A percentile compares a stretch with the other conserved stretches of the same genome.
phyloP scores from a whole-genome alignment of 495 filamentous ascomycete species.

The Neurospora terricola region DNA sequence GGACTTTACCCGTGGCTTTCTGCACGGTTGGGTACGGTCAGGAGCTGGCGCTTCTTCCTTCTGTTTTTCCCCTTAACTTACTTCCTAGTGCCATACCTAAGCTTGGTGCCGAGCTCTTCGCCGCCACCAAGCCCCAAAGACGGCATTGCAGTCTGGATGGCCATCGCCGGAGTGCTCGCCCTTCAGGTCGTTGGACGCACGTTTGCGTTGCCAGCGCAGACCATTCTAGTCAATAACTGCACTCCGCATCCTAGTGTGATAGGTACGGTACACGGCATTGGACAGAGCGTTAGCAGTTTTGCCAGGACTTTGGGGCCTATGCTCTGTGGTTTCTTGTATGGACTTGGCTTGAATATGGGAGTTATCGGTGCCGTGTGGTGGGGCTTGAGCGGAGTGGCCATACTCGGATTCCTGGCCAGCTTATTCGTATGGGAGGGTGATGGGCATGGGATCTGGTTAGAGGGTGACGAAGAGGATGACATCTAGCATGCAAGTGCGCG shows the following conservation, averaged over 20 bases:
- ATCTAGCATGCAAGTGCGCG: background rate
- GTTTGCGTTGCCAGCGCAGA: constrained; percentile 67
- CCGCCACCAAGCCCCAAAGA: constrained; percentile 53
- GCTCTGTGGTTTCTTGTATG: constrained; percentile 60
- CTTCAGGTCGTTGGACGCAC: constrained; percentile 72
- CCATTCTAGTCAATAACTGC: constrained; percentile 77
- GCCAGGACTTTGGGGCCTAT: constrained; percentile 69
- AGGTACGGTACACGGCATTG: constrained; percentile 74
- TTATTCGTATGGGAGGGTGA: constrained; percentile 64
- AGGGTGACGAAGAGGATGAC: constrained; percentile 52
- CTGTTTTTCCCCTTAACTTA: constrained; percentile 68
- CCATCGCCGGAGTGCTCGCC: constrained; percentile 56
- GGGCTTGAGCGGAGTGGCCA: constrained; percentile 53
- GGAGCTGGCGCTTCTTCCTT: constrained; percentile 58
- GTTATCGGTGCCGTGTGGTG: constrained; percentile 73
- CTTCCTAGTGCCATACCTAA: constrained; percentile 59
- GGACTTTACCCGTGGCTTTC: constrained; percentile 64
- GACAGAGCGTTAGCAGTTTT: constrained; percentile 59
- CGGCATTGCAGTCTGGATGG: constrained; percentile 56
- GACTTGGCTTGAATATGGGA: constrained; percentile 56
- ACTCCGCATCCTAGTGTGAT: constrained; percentile 72
- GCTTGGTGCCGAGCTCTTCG: constrained; percentile 52
- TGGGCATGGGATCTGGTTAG: constrained; percentile 59
- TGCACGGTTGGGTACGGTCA: constrained; percentile 55
- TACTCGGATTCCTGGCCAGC: constrained; percentile 50